phyloP scores from a whole-genome alignment of 805 yeast species.

The Candida multigemmis region DNA sequence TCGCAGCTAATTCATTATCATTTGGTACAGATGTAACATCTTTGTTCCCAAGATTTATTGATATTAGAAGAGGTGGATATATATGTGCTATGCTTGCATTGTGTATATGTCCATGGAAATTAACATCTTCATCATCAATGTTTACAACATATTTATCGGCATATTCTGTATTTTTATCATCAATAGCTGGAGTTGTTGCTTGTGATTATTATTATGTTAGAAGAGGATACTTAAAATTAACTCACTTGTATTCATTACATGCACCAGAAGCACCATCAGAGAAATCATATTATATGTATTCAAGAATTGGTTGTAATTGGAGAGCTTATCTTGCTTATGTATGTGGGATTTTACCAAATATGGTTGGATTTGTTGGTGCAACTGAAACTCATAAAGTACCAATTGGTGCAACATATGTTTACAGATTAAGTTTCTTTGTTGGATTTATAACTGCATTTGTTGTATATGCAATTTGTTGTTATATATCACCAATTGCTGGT shows the following conservation, averaged over 20 bases:
- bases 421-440: slow-evolving; percentile 65
- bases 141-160: slow-evolving; percentile 36
- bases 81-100: slow-evolving; percentile 32
- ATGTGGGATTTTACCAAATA: slow-evolving; percentile 73
- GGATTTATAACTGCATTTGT: slow-evolving; percentile 58
- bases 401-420: slow-evolving; percentile 65
- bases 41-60: slow-evolving; percentile 27
- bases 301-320: slow-evolving; percentile 66
- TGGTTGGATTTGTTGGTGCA: slow-evolving; percentile 83
- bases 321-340: slow-evolving; percentile 76
- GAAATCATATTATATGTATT: slow-evolving; percentile 47
- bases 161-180: slow-evolving; percentile 33
- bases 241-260: slow-evolving; percentile 50
- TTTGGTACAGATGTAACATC: slow-evolving; percentile 36
- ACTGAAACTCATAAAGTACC: slow-evolving; percentile 66
- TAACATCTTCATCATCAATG: slow-evolving; percentile 26
- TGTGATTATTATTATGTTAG: slow-evolving; percentile 47
- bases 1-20: slow-evolving; percentile 31
- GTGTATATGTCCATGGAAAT: slow-evolving; percentile 33
- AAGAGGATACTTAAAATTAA: slow-evolving; percentile 57
- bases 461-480: slow-evolving; percentile 45
- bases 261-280: slow-evolving; percentile 22
- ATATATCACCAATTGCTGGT: slow-evolving; percentile 43
- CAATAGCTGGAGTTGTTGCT: slow-evolving; percentile 34
- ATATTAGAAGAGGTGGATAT: slow-evolving; percentile 33